Conservation (phyloP, 2,329 filamentous ascomycete species). For the Pezicula rhizophila region DNA sequence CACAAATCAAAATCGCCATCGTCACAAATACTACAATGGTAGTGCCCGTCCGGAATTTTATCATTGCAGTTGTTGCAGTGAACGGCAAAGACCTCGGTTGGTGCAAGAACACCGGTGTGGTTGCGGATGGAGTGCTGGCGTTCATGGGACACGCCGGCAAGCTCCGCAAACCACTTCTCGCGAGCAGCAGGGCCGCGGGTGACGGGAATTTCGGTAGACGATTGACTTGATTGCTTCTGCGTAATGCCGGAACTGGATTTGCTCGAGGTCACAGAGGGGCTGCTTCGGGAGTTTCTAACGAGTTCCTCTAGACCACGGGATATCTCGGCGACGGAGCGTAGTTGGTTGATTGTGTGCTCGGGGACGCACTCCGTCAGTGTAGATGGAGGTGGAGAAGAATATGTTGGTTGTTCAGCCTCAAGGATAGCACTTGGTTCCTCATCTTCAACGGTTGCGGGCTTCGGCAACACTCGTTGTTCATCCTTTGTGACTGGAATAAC, state of each 20-base stretch:
- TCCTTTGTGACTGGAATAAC: constrained; percentile 8
- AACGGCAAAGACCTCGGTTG: constrained; percentile 59
- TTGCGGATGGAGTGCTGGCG: constrained; percentile 13
- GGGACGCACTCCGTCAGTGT: not conserved
- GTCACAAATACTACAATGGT: constrained; percentile 91
- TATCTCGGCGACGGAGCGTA: constrained; percentile 19
- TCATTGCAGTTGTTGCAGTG: constrained; percentile 89
- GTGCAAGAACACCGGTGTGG: constrained; percentile 4
- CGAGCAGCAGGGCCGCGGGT: constrained; percentile 22
- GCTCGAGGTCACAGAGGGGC: not conserved
- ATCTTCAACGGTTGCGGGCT: constrained; percentile 44
- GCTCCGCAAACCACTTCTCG: constrained; percentile 29
- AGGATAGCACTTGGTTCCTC: constrained; percentile 27
- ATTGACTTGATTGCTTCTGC: constrained; percentile 7
- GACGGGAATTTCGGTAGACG: constrained; percentile 20
- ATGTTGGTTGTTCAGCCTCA: constrained; percentile 14
- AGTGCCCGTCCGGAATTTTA: constrained; percentile 76
- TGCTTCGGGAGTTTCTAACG: constrained; percentile 14
- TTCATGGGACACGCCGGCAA: constrained; percentile 22
- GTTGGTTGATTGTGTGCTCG: too few species aligned
- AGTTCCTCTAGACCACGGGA: constrained; percentile 24
- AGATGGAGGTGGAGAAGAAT: not conserved
- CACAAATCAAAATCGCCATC: constrained; percentile 94
- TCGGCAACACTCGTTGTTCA: constrained; percentile 20
- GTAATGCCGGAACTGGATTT: constrained; percentile 7